A percentile compares a stretch with the other conserved stretches of the same genome.
These are phyloP conservation scores for Rutstroemia sp. DNA, from an alignment of 2,329 filamentous ascomycete genomes.

Conservation along the genomic window DNA sequence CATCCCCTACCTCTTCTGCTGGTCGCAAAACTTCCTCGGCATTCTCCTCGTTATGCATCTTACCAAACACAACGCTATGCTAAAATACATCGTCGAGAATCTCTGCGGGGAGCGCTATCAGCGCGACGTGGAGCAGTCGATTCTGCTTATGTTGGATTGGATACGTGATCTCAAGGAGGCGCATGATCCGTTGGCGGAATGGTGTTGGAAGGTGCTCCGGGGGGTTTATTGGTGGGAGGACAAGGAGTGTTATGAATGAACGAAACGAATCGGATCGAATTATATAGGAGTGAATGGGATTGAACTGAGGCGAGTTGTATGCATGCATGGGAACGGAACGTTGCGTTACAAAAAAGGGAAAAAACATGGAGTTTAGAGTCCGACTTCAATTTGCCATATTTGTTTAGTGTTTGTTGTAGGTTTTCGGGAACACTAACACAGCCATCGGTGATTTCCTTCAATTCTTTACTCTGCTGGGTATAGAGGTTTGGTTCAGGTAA, in stretches of 20 bases:
- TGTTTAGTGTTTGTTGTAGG: too few relatives aligned
- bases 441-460: too few relatives aligned
- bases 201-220: slow-evolving; percentile 32
- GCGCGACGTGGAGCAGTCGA: slow-evolving; percentile 42
- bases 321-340: too few relatives aligned
- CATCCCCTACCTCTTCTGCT: slow-evolving; percentile 51
- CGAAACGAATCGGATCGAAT: too few relatives aligned
- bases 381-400: too few relatives aligned
- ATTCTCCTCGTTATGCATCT: slow-evolving; percentile 51
- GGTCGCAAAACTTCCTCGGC: slow-evolving; percentile 54
- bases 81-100: slow-evolving; percentile 42
- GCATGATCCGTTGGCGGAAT: slow-evolving; percentile 46
- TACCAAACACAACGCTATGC: slow-evolving; percentile 42
- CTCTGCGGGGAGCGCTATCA: slow-evolving; percentile 44
- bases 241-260: too few relatives aligned
- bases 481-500: too few relatives aligned
- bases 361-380: not conserved
- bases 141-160: slow-evolving; percentile 50
- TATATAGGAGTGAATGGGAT: too few relatives aligned
- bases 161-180: slow-evolving; percentile 45
- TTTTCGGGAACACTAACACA: too few relatives aligned
- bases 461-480: too few relatives aligned
- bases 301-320: too few relatives aligned
- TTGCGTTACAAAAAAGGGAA: too few relatives aligned
- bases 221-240: slow-evolving; percentile 18